phyloP scores from a whole-genome alignment of 345 rosid species.

The Eucalyptus pauciflora region DNA sequence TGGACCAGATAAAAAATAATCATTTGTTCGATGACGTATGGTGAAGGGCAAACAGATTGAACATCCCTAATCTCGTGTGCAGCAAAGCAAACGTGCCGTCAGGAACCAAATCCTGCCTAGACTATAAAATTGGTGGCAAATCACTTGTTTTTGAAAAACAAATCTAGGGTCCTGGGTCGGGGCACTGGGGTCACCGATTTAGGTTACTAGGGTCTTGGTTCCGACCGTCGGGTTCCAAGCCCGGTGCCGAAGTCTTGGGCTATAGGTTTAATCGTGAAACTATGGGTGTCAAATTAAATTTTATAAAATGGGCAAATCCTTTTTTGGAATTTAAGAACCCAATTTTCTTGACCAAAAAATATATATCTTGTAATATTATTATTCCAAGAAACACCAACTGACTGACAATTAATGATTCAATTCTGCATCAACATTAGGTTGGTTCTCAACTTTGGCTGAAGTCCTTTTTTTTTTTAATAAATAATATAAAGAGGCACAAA shows the following conservation, averaged over 20 bases:
- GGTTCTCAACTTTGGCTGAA: not conserved
- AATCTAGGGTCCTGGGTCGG: not conserved
- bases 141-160: not conserved
- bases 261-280: not conserved
- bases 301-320: not conserved
- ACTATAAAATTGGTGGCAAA: not conserved
- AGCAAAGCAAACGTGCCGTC: not conserved
- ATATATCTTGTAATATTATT: not conserved
- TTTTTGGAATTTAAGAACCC: not conserved
- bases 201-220: not conserved
- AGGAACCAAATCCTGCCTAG: not conserved
- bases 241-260: too few relatives aligned
- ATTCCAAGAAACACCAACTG: not conserved
- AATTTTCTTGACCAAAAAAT: not conserved
- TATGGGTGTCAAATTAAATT: not conserved
- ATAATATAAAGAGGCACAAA: not conserved
- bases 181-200: not conserved
- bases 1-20: accelerated
- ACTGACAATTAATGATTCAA: not conserved
- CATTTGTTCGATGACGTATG: not conserved
- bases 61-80: not conserved
- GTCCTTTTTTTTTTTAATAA: too few relatives aligned
- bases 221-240: not conserved
- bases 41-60: not conserved
- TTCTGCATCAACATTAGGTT: not conserved